Percentiles rank a stretch among this genome's conserved stretches.
These are phyloP conservation scores for Botryosphaeria dothidea DNA, from an alignment of 2,329 filamentous ascomycete species.

Conservation along the genomic window DNA sequence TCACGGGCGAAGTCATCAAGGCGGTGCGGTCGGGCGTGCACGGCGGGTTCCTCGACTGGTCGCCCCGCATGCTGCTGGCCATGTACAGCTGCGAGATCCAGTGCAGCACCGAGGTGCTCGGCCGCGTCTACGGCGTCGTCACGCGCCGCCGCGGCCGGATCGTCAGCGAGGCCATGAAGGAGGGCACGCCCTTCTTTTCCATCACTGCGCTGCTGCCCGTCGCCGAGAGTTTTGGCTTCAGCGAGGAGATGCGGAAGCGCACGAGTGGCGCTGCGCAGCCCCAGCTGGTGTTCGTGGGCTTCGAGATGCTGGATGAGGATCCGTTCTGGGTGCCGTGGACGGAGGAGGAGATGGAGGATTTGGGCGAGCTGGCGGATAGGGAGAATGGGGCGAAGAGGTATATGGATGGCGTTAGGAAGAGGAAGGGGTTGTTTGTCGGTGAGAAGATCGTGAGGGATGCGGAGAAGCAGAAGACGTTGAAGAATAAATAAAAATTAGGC, in stretches of 20 bases:
- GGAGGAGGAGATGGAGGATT: slow-evolving; percentile 93
- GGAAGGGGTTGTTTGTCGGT: slow-evolving; percentile 86
- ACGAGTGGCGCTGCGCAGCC: slow-evolving; percentile 88
- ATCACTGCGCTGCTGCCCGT: slow-evolving; percentile 87
- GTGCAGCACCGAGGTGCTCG: slow-evolving; percentile 91
- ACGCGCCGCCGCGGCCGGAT: slow-evolving; percentile 89
- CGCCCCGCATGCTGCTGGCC: slow-evolving; percentile 86
- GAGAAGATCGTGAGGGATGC: slow-evolving; percentile 73
- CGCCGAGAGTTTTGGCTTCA: slow-evolving; percentile 93
- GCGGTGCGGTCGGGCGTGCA: slow-evolving; percentile 82
- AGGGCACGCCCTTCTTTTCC: slow-evolving; percentile 95
- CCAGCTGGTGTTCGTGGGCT: slow-evolving; percentile 90
- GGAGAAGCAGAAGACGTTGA: slow-evolving; percentile 84
- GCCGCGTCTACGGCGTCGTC: slow-evolving; percentile 96
- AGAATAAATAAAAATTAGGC: slow-evolving; percentile 52
- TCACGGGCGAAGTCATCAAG: slow-evolving; percentile 93
- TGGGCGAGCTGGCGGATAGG: slow-evolving; percentile 88
- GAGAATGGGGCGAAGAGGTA: slow-evolving; percentile 97
- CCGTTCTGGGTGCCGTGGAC: slow-evolving; percentile 98
- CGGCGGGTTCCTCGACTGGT: slow-evolving; percentile 91
- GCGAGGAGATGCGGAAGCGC: slow-evolving; percentile 93
- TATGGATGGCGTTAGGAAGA: slow-evolving; percentile 81
- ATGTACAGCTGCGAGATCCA: slow-evolving; percentile 99
- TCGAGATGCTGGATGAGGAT: slow-evolving; percentile 90
- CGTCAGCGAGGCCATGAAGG: slow-evolving; percentile 86